phyloP scores from a whole-genome alignment of 2,329 filamentous ascomycete species.

The Fonsecaea pedrosoi region DNA sequence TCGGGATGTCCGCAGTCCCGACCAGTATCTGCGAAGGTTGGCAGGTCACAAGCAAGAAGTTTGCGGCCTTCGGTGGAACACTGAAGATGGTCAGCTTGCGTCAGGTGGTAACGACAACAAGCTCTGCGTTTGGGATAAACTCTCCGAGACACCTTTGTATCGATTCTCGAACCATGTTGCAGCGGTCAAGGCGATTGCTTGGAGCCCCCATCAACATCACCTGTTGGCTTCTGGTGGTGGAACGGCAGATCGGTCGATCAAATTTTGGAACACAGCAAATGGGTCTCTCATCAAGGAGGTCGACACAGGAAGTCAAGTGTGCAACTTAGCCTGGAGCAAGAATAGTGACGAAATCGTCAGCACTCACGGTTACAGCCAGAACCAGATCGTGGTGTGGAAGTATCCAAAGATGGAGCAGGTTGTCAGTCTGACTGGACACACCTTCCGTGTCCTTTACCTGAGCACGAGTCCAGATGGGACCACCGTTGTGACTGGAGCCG shows the following conservation, averaged over 20 bases:
- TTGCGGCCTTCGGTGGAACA: constrained; percentile 96
- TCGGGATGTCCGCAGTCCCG: constrained; percentile 88
- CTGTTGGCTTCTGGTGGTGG: constrained; percentile 94
- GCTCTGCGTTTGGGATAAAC: constrained; percentile 96
- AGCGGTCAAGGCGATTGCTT: constrained; percentile 95
- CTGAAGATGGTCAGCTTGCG: constrained; percentile 90
- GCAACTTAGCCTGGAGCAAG: constrained; percentile 95
- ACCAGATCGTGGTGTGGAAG: constrained; percentile 99
- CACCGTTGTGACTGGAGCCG: constrained; percentile 92
- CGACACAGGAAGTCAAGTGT: constrained; percentile 98
- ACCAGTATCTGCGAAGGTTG: constrained; percentile 86
- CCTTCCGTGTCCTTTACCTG: constrained; percentile 92
- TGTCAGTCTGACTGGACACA: constrained; percentile 92
- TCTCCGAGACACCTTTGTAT: constrained; percentile 88
- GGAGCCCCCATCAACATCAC: constrained; percentile 94
- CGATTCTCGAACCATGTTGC: constrained; percentile 95
- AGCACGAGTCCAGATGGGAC: constrained; percentile 97
- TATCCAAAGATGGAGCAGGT: constrained; percentile 98
- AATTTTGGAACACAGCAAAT: constrained; percentile 96
- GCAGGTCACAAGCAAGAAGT: constrained; percentile 98
- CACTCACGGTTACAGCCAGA: constrained; percentile 96
- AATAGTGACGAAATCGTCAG: constrained; percentile 98
- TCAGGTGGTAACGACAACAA: constrained; percentile 99
- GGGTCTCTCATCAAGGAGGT: constrained; percentile 82
- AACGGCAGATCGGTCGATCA: constrained; percentile 93